These are phyloP conservation scores for Eragrostis nindensis DNA, from an alignment of 176 grass and related monocot species.

Conservation along the genomic window DNA sequence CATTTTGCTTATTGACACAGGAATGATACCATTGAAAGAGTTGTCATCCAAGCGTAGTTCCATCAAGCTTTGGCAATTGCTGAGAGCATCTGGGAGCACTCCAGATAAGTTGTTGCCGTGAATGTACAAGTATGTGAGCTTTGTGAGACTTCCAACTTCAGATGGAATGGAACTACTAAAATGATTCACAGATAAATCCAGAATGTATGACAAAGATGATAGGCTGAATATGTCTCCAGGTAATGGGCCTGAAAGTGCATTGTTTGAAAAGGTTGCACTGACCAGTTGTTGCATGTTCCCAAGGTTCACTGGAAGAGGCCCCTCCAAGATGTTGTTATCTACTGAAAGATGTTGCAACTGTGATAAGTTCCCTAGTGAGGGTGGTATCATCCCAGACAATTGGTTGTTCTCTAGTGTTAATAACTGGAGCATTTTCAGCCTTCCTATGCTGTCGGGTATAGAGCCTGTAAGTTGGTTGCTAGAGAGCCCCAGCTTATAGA, in stretches of 20 bases:
- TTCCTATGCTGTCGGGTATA: conserved; percentile 47
- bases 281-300: conserved; percentile 23
- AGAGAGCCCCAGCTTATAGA: conserved; percentile 32
- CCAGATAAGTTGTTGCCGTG: conserved; percentile 42
- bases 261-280: conserved; percentile 11
- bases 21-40: conserved; percentile 38
- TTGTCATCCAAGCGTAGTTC: conserved; percentile 49
- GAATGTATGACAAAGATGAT: conserved; percentile 10
- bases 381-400: conserved; percentile 36
- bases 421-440: conserved; percentile 37
- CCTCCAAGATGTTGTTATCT: conserved; percentile 20
- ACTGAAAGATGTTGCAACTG: conserved; percentile 24
- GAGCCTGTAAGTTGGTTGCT: conserved; percentile 37
- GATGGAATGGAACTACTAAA: conserved; percentile 37
- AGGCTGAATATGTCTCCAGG: conserved; percentile 10
- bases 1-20: conserved; percentile 48
- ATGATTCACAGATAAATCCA: conserved; percentile 43
- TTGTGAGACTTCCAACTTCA: conserved; percentile 31
- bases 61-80: conserved; percentile 48
- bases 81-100: conserved; percentile 35
- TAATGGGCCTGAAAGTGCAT: conserved; percentile 23
- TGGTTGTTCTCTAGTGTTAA: conserved; percentile 40
- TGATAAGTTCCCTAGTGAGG: conserved; percentile 41
- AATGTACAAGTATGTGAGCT: conserved; percentile 43
- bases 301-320: conserved; percentile 10